phyloP scores from a whole-genome alignment of 2,329 filamentous ascomycete genomes.

The Sclerotinia spermophila region DNA sequence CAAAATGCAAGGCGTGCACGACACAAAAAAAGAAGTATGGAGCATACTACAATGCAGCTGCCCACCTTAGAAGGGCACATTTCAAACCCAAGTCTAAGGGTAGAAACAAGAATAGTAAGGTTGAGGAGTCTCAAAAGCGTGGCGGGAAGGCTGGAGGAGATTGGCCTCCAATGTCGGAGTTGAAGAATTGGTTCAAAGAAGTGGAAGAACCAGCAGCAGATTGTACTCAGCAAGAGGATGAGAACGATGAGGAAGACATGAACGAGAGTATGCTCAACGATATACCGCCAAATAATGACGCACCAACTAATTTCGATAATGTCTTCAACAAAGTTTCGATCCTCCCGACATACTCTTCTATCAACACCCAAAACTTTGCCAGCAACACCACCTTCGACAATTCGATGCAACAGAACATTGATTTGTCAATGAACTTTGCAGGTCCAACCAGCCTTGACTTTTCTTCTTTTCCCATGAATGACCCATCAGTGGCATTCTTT shows the following conservation, averaged over 20 bases:
- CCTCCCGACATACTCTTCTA: constrained; percentile 21
- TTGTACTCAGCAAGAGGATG: constrained; percentile 35
- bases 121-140: constrained; percentile 44
- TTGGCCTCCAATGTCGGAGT: constrained; percentile 53
- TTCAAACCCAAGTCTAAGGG: constrained; percentile 65
- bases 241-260: constrained; percentile 40
- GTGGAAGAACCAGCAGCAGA: constrained; percentile 41
- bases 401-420: constrained; percentile 26
- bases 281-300: constrained; percentile 19
- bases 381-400: constrained; percentile 25
- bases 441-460: constrained; percentile 29
- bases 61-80: constrained; percentile 82
- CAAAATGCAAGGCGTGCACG: constrained; percentile 65
- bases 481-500: constrained; percentile 26
- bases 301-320: constrained; percentile 30
- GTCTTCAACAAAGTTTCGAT: constrained; percentile 15
- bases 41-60: constrained; percentile 92
- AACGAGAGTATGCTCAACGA: constrained; percentile 33
- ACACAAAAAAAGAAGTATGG: constrained; percentile 81
- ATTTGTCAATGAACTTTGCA: constrained; percentile 28
- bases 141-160: constrained; percentile 53
- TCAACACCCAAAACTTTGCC: constrained; percentile 22
- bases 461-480: constrained; percentile 23
- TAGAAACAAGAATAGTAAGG: constrained; percentile 39
- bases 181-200: constrained; percentile 59